These are phyloP conservation scores for Trichophaea hybrida DNA, from an alignment of 2,329 filamentous ascomycete genomes.

Conservation along the genomic window DNA sequence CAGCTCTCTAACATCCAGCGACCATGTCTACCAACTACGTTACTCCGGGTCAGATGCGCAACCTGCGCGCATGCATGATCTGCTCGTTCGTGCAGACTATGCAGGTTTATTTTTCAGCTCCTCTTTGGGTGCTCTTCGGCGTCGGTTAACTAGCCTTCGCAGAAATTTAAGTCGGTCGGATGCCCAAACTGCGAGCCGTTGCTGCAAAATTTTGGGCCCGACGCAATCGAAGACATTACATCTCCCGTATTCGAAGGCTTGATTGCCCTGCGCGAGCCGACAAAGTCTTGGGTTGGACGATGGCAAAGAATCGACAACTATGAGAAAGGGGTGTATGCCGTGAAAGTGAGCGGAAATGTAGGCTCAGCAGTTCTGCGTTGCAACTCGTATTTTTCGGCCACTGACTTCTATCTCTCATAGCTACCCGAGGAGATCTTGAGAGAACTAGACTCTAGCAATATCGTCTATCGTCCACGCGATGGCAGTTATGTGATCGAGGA, in stretches of 20 bases:
- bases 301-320: constrained; percentile 88
- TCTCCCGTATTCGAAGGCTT: constrained; percentile 91
- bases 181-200: constrained; percentile 96
- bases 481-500: constrained; percentile 25
- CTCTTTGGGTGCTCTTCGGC: not conserved
- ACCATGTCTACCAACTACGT: constrained; percentile 44
- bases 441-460: constrained; percentile 47
- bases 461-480: constrained; percentile 46
- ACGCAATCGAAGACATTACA: constrained; percentile 82
- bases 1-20: not conserved
- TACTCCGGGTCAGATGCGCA: constrained; percentile 60
- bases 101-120: constrained; percentile 39
- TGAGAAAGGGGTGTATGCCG: constrained; percentile 78
- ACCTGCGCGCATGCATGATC: constrained; percentile 94
- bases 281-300: constrained; percentile 81
- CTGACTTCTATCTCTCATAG: constrained; percentile 14
- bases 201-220: constrained; percentile 67
- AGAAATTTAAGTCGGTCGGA: constrained; percentile 75
- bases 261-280: constrained; percentile 71
- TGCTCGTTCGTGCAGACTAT: constrained; percentile 86
- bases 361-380: constrained; percentile 28
- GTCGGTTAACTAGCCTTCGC: constrained; percentile 14
- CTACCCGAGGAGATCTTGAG: constrained; percentile 50
- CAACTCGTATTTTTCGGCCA: not conserved
- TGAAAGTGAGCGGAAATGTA: constrained; percentile 75